phyloP scores from a whole-genome alignment of 495 filamentous ascomycete genomes.

The Penicillium riverlandense region DNA sequence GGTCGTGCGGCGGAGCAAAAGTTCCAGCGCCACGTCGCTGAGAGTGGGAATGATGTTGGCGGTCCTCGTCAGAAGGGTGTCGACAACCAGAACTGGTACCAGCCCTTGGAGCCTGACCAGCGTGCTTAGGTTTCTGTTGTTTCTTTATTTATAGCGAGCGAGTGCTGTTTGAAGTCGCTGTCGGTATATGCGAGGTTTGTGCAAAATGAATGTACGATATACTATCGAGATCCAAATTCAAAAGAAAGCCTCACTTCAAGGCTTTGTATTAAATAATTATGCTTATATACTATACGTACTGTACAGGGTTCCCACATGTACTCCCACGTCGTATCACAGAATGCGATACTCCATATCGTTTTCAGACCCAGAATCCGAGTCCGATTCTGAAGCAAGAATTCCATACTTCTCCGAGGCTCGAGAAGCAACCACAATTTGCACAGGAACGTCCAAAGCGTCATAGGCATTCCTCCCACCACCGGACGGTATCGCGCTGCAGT shows the following conservation, averaged over 20 bases:
- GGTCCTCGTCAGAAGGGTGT: constrained; percentile 34
- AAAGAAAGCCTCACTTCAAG: too few species aligned
- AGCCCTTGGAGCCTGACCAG: constrained; percentile 39
- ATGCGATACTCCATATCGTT: constrained; percentile 11
- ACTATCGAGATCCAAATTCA: neutral
- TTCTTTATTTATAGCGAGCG: neutral
- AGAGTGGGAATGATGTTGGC: constrained; percentile 31
- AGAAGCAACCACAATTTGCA: constrained; percentile 1
- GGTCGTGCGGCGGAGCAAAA: constrained; percentile 46
- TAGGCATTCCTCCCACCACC: neutral
- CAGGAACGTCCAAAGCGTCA: constrained; percentile 5
- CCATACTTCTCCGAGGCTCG: neutral
- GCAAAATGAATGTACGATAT: constrained; percentile 12
- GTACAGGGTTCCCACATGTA: neutral
- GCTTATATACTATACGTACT: too few species aligned
- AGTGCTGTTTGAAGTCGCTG: neutral
- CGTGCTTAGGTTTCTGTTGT: constrained; percentile 14
- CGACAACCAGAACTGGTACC: constrained; percentile 32
- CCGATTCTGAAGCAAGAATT: neutral
- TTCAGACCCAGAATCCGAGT: constrained; percentile 4
- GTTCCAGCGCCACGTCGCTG: constrained; percentile 33
- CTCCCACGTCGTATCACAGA: neutral
- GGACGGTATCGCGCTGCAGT: too few species aligned
- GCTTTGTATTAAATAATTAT: too few species aligned
- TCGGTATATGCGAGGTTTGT: too few species aligned